Conservation (phyloP, 2,329 filamentous ascomycete species). For the Verticillium dahliae region DNA sequence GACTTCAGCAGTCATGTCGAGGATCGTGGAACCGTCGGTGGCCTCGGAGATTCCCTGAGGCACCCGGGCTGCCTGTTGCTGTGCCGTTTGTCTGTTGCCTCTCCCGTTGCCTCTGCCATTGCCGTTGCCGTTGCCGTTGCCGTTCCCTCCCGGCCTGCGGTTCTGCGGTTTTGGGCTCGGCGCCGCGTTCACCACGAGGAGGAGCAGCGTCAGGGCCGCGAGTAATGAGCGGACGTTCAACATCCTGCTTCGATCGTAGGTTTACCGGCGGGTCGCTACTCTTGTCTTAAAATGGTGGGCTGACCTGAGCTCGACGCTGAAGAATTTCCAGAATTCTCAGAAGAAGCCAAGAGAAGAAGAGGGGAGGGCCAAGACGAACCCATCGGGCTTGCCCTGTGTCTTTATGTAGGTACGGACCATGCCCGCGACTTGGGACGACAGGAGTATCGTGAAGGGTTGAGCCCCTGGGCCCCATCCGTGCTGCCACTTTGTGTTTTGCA, state of each 20-base stretch:
- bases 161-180: conserved; percentile 8
- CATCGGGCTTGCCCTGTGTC: not conserved
- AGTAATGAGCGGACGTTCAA: conserved; percentile 9
- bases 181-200: conserved; percentile 7
- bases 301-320: conserved; percentile 4
- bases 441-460: not conserved
- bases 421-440: not conserved
- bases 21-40: conserved; percentile 46
- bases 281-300: conserved; percentile 1
- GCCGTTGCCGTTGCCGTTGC: conserved; percentile 1
- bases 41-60: conserved; percentile 32
- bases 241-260: conserved; percentile 5
- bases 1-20: conserved; percentile 47
- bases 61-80: conserved; percentile 20
- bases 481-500: too few species aligned
- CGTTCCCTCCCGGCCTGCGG: conserved; percentile 1
- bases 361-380: not conserved
- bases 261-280: not conserved
- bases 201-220: conserved; percentile 9
- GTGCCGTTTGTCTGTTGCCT: conserved; percentile 13
- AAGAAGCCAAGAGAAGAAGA: conserved; percentile 4
- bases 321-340: conserved; percentile 7
- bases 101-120: not conserved
- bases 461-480: not conserved
- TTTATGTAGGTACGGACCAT: not conserved